These are phyloP conservation scores for Pouteria glomerata DNA, from an alignment of 148 eudicot genomes.

Conservation along the genomic window DNA sequence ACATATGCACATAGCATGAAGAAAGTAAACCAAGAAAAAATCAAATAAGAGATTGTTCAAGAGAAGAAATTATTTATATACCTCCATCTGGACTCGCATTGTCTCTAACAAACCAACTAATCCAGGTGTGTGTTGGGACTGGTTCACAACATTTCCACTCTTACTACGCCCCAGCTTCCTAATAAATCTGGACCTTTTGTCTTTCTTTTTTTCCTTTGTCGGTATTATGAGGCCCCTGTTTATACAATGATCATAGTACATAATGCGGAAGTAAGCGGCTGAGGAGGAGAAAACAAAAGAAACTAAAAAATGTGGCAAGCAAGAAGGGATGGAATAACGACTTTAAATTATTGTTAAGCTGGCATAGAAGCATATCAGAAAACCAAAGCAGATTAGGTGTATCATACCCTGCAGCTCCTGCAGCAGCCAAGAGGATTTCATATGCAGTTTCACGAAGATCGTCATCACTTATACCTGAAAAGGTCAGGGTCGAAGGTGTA, in stretches of 20 bases:
- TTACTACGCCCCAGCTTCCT: slow-evolving; percentile 91
- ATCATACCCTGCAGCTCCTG: slow-evolving; percentile 97
- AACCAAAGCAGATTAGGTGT: slow-evolving; percentile 15
- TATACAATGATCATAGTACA: slow-evolving; percentile 7
- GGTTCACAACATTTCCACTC: slow-evolving; percentile 46
- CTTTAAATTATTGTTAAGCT: background rate
- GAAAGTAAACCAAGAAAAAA: background rate
- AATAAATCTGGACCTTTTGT: slow-evolving; percentile 72
- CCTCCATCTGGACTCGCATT: slow-evolving; percentile 99
- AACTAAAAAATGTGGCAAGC: slow-evolving; percentile 13
- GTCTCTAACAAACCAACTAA: slow-evolving; percentile 87
- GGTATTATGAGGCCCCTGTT: slow-evolving; percentile 91
- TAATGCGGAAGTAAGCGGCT: background rate
- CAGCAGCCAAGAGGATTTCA: slow-evolving; percentile 93
- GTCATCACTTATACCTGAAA: slow-evolving; percentile 76
- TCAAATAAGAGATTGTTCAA: slow-evolving; percentile 3
- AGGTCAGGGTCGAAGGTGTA: slow-evolving; percentile 10
- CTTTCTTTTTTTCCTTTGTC: slow-evolving; percentile 94
- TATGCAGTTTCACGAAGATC: slow-evolving; percentile 97
- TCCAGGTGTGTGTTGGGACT: slow-evolving; percentile 64
- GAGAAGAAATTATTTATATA: slow-evolving; percentile 20
- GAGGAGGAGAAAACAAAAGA: background rate
- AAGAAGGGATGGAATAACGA: background rate
- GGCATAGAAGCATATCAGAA: slow-evolving; percentile 5
- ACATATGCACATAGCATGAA: background rate